Evolutionary conservation across 441 rosid species (phyloP).

Genomic region (Rhodomyrtus psidioides): DNA sequence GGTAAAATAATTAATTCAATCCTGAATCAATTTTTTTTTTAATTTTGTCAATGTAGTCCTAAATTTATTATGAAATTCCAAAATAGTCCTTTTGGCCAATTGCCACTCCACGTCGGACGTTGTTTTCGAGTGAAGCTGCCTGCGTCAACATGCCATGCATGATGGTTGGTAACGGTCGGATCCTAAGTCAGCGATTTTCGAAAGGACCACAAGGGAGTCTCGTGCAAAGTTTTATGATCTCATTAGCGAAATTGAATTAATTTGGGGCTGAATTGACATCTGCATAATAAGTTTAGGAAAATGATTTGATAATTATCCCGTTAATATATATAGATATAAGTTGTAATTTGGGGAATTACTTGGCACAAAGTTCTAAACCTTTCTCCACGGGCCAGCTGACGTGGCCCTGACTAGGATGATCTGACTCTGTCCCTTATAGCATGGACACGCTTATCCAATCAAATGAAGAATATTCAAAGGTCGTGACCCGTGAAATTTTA

Average conservation of each 20-base stretch:
- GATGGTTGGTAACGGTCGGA: fast-evolving
- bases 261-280: fast-evolving
- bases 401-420: background rate
- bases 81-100: background rate
- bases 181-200: fast-evolving
- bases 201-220: background rate
- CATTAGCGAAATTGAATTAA: background rate
- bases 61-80: fast-evolving
- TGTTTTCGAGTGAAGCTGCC: fast-evolving
- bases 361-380: background rate
- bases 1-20: too few relatives aligned
- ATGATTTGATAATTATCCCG: background rate
- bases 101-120: fast-evolving
- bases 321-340: too few relatives aligned
- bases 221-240: fast-evolving
- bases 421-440: background rate
- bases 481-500: too few relatives aligned
- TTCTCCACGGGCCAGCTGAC: background rate
- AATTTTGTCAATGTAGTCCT: fast-evolving
- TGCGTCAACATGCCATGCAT: fast-evolving
- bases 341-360: background rate
- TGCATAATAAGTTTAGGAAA: background rate
- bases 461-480: background rate
- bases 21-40: too few relatives aligned
- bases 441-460: background rate